These are phyloP conservation scores for Eucalyptus sp. DNA, from an alignment of 345 rosid genomes.

Conservation along the genomic window DNA sequence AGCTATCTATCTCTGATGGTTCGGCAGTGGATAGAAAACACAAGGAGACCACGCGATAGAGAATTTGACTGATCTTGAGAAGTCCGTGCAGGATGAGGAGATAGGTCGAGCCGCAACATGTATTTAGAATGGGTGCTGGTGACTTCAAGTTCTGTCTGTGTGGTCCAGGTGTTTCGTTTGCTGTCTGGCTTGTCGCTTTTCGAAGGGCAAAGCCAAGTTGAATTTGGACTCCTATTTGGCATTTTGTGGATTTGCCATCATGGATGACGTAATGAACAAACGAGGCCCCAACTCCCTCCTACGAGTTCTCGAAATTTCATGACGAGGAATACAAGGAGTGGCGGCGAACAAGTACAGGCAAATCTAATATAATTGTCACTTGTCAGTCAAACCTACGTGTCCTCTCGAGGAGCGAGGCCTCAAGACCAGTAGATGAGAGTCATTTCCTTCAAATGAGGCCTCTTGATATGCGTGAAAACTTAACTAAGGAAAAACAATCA, in stretches of 20 bases:
- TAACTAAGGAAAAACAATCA: background rate
- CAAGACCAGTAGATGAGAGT: background rate
- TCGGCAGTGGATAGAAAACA: background rate
- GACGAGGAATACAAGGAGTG: background rate
- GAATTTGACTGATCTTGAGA: background rate
- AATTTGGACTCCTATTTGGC: background rate
- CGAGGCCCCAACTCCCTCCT: too few species aligned
- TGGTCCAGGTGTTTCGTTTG: background rate
- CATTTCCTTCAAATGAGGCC: background rate
- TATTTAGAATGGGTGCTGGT: background rate
- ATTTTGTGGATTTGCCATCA: background rate
- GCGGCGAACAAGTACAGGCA: background rate
- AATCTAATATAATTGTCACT: background rate
- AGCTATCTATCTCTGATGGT: background rate
- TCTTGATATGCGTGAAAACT: background rate
- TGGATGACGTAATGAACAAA: background rate
- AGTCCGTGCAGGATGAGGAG: background rate
- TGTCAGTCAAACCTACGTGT: background rate
- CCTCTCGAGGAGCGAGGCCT: background rate
- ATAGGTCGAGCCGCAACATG: background rate
- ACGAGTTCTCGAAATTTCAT: background rate
- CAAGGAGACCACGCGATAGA: background rate
- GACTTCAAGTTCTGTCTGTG: background rate
- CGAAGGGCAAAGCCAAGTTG: background rate
- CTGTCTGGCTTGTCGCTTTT: background rate